These are phyloP conservation scores for Podila epigama DNA, from an alignment of 192 early-diverging fungal genomes.

Conservation along the genomic window DNA sequence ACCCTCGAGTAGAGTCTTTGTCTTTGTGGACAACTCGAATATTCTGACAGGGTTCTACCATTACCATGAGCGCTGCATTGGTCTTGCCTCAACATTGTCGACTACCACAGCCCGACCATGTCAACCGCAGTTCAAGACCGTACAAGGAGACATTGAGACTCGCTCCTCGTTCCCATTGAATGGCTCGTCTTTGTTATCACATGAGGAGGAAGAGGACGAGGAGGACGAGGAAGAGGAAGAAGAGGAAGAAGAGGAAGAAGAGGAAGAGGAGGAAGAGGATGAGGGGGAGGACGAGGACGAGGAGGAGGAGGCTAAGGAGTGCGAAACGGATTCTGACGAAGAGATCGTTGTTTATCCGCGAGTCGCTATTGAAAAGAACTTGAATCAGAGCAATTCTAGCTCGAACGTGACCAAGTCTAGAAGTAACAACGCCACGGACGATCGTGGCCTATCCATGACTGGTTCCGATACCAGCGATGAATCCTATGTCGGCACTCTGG, in stretches of 20 bases:
- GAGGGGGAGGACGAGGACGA: no score
- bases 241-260: no score
- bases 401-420: no score
- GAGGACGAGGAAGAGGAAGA: no score
- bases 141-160: neutral
- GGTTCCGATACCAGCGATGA: neutral
- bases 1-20: no score
- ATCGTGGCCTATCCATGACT: no score
- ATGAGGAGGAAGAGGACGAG: no score
- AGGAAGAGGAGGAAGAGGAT: no score
- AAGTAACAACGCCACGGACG: no score
- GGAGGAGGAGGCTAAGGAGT: neutral
- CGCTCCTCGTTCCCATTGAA: no score
- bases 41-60: slow-evolving; percentile 52
- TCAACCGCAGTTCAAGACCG: neutral
- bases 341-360: slow-evolving; percentile 7
- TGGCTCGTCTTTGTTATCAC: no score
- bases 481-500: neutral
- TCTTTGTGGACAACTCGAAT: slow-evolving; percentile 60
- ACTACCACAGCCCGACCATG: neutral
- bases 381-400: no score
- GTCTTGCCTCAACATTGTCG: neutral
- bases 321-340: slow-evolving; percentile 8
- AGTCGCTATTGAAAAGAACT: neutral
- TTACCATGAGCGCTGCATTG: neutral